Base-by-base conservation (phyloP, 345 rosid genomes). In the Boechera retrofracta region DNA sequence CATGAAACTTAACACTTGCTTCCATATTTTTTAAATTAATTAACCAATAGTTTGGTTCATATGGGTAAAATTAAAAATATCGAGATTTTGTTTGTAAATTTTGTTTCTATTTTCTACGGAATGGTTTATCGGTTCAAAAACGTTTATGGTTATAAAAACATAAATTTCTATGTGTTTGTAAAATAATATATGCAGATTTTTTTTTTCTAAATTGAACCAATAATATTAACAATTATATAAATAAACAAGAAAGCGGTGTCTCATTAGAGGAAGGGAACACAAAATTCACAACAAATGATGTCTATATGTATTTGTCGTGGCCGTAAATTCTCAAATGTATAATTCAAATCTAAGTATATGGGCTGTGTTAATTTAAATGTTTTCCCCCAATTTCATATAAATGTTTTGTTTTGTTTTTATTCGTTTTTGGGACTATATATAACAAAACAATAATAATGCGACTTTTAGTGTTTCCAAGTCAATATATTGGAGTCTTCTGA, bases 401-500 rank as follows among this genome's bases (percentile, higher is more conserved):
- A 10, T 29, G 0, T 3, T 2, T 7, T 12, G 24, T 21, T 57
- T 15, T n/a, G 8, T 36, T 16, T 60, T 38, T 21, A 2, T 36
- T 6, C 32, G 11, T 4, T 33, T 74, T 75, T 75, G 33, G 55
- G 24, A 51, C 0, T 63, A 28, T 54, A 24, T 56, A 66, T 71
- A 47, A 55, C 53, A 47, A 64, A 71, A 71, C 61, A 71, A 77
- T 18, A 77, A 64, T 15, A 69, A 64, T 53, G 31, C 42, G 11
- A 47, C 53, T 45, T 33, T 6, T 36, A n/a, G 67, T 28, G 42
- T 32, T 29, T 64, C 61, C 11, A 77, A 78, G 73, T 72, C 77
- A 72, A 78, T 58, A 24, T 52, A 5, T 71, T 78, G 77, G 77
- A 78, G 63, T 52, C 56, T 72, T 65, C 0, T 77, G 68, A 57